These are phyloP conservation scores for Hypoxylon sp. DNA, from an alignment of 2,329 filamentous ascomycete species.

Conservation along the genomic window DNA sequence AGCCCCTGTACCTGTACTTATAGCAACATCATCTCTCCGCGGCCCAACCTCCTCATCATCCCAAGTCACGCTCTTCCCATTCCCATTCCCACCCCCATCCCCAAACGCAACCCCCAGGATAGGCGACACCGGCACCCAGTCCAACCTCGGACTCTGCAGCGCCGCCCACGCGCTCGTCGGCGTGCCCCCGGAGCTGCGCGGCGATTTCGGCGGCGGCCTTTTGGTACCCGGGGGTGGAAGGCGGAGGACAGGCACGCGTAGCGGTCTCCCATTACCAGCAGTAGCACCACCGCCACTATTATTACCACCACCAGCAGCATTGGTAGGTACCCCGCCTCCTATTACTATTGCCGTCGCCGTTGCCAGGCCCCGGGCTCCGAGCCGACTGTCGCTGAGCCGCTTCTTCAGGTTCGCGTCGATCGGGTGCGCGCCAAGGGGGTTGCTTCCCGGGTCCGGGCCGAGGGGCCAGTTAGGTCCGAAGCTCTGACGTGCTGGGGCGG, in stretches of 20 bases:
- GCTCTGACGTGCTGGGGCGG: slow-evolving; percentile 40
- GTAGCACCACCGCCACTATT: not conserved
- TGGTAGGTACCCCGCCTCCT: not conserved
- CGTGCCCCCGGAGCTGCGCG: slow-evolving; percentile 17
- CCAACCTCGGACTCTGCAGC: slow-evolving; percentile 43
- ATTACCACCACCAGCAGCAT: too few species aligned
- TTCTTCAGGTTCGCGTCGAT: slow-evolving; percentile 46
- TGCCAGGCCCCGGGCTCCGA: not conserved
- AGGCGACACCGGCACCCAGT: slow-evolving; percentile 46
- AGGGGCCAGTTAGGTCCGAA: slow-evolving; percentile 51
- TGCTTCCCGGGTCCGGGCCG: slow-evolving; percentile 30
- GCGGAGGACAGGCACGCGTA: slow-evolving; percentile 26
- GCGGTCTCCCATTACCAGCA: not conserved
- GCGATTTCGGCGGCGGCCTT: slow-evolving; percentile 29
- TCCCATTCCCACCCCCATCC: slow-evolving; percentile 3
- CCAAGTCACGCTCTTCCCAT: slow-evolving; percentile 11
- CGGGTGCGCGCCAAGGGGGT: slow-evolving; percentile 50
- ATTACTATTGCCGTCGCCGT: not conserved
- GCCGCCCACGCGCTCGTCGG: slow-evolving; percentile 24
- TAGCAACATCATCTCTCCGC: not conserved
- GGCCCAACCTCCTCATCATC: not conserved
- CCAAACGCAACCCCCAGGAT: slow-evolving; percentile 47
- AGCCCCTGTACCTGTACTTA: too few species aligned
- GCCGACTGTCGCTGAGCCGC: slow-evolving; percentile 33
- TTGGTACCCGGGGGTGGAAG: slow-evolving; percentile 35